These are phyloP conservation scores for Leccinum rimulosum DNA, from an alignment of 768 basidiomycete species.

Conservation along the genomic window DNA sequence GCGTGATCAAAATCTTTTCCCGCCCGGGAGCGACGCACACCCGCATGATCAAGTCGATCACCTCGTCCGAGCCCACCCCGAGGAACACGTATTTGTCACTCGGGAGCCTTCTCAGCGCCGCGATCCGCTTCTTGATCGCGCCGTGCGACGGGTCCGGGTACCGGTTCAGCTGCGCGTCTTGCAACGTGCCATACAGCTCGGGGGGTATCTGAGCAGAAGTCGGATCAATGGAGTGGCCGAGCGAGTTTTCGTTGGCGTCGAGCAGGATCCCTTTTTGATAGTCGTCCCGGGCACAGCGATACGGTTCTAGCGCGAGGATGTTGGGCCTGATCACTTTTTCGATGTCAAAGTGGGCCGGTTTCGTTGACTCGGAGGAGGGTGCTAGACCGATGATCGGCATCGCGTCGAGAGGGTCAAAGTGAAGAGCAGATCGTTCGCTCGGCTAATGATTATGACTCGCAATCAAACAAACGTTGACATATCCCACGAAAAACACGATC, in stretches of 20 bases:
- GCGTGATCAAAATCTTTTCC: slow-evolving; percentile 85
- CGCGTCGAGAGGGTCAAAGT: neutral
- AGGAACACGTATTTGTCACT: slow-evolving; percentile 74
- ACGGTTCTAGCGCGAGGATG: slow-evolving; percentile 87
- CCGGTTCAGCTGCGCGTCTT: slow-evolving; percentile 65
- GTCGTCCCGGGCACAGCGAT: slow-evolving; percentile 95
- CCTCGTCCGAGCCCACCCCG: slow-evolving; percentile 96
- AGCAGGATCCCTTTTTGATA: slow-evolving; percentile 89
- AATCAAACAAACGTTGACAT: neutral
- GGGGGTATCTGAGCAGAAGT: slow-evolving; percentile 25
- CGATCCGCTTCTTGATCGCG: slow-evolving; percentile 73
- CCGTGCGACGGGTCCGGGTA: slow-evolving; percentile 93
- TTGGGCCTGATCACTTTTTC: slow-evolving; percentile 88
- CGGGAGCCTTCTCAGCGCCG: slow-evolving; percentile 67
- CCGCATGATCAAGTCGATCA: slow-evolving; percentile 91
- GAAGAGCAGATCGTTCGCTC: neutral
- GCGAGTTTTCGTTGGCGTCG: slow-evolving; percentile 96
- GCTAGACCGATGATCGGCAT: slow-evolving; percentile 70
- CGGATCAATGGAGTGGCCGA: slow-evolving; percentile 75
- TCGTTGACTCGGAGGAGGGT: slow-evolving; percentile 38
- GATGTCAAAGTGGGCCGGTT: slow-evolving; percentile 82
- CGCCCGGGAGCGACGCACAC: slow-evolving; percentile 76
- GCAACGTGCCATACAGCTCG: slow-evolving; percentile 38
- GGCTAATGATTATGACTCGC: neutral
- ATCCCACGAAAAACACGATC: too few relatives aligned